Percentiles rank a stretch among this genome's conserved stretches.
Evolutionary conservation across 768 basidiomycete genomes (phyloP).

Genomic region (Tephrocybe sp.): DNA sequence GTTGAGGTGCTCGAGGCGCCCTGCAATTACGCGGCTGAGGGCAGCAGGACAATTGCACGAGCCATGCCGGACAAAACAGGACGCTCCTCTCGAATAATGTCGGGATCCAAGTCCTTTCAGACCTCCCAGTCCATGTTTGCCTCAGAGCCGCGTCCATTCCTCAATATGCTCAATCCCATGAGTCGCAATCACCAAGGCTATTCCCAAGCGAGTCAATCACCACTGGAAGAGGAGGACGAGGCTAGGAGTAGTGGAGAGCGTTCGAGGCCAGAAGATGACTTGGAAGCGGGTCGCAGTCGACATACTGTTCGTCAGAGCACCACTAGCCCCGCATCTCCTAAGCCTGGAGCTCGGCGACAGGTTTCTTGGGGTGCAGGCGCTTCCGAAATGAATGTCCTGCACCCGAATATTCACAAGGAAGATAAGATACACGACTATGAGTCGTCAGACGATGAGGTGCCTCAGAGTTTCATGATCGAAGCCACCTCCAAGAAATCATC

Average conservation of each 20-base stretch:
- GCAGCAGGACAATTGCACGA: constrained; percentile 14
- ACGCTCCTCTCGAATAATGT: constrained; percentile 24
- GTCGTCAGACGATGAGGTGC: constrained; percentile 79
- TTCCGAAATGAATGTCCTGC: constrained; percentile 55
- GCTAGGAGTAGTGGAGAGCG: constrained; percentile 44
- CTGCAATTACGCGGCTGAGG: constrained; percentile 18
- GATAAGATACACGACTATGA: constrained; percentile 60
- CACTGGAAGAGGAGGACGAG: constrained; percentile 76
- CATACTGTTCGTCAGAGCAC: constrained; percentile 36
- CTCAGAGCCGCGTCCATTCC: constrained; percentile 61
- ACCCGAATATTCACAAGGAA: constrained; percentile 70
- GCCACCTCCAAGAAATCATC: constrained; percentile 46
- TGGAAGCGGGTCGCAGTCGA: constrained; percentile 59
- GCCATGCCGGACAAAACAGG: constrained; percentile 27
- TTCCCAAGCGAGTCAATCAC: constrained; percentile 65
- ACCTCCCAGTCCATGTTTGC: constrained; percentile 35
- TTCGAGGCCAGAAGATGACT: constrained; percentile 53
- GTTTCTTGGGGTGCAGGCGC: constrained; percentile 58
- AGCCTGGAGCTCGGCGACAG: constrained; percentile 45
- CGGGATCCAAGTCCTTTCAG: constrained; percentile 34
- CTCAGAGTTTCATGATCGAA: constrained; percentile 85
- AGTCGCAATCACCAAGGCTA: constrained; percentile 74
- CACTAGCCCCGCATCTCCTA: constrained; percentile 23
- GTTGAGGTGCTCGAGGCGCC: constrained; percentile 1
- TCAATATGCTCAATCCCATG: constrained; percentile 82